Evolutionary conservation across 2,329 filamentous ascomycete species (phyloP).

Genomic region (Lasiodiplodia gonubiensis): DNA sequence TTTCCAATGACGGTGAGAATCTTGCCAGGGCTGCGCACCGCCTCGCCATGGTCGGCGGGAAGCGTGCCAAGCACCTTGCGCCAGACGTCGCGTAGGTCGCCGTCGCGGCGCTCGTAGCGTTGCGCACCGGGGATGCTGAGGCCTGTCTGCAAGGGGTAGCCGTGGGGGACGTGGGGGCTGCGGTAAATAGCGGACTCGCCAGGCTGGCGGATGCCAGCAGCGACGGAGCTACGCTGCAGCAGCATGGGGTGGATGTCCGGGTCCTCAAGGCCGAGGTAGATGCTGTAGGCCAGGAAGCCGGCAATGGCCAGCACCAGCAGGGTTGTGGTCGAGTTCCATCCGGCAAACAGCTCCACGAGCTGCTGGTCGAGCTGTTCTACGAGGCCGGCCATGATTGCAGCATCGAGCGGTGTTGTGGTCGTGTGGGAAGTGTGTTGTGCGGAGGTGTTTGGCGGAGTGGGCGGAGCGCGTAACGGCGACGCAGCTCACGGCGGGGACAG

Average conservation of each 20-base stretch:
- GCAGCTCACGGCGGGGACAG: constrained; percentile 1
- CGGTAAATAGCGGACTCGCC: constrained; percentile 87
- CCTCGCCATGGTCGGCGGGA: constrained; percentile 66
- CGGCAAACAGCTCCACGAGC: constrained; percentile 70
- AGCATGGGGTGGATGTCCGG: constrained; percentile 92
- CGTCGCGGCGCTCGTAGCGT: constrained; percentile 82
- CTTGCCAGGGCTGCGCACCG: constrained; percentile 67
- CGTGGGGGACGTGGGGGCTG: constrained; percentile 82
- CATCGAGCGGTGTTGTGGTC: constrained; percentile 30
- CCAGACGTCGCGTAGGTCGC: constrained; percentile 93
- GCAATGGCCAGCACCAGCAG: constrained; percentile 70
- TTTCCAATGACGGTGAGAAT: constrained; percentile 82
- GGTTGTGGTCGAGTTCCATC: constrained; percentile 85
- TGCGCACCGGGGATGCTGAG: constrained; percentile 27
- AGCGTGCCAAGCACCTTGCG: constrained; percentile 70
- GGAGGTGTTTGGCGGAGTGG: background rate
- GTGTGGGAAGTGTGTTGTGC: background rate
- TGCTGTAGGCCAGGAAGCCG: constrained; percentile 70
- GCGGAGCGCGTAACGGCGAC: constrained; percentile 1
- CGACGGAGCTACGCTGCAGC: constrained; percentile 80
- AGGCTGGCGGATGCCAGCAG: constrained; percentile 78
- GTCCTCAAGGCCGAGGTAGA: constrained; percentile 71
- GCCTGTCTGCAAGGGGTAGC: constrained; percentile 52
- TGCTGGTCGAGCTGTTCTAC: constrained; percentile 73
- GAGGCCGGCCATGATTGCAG: constrained; percentile 49